Evolutionary conservation across 2,329 filamentous ascomycete genomes (phyloP), one percentile per base, ranked within the genome.

Genomic region (Periconia macrospinosa): DNA sequence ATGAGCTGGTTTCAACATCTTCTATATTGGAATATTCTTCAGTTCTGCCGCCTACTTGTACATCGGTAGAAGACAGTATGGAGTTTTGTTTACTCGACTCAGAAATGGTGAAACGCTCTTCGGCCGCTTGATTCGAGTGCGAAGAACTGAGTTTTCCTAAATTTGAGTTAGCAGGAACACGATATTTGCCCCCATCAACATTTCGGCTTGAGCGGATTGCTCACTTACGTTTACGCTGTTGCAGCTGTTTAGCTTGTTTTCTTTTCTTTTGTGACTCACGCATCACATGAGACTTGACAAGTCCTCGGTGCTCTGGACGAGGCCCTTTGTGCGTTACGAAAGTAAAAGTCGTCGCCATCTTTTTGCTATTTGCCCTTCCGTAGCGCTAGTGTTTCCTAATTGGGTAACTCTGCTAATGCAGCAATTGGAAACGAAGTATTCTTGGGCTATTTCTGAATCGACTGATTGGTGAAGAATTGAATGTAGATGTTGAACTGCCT

Each of bases 201-300:
- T 37, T 14, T 37, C 33, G 5, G 11, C 5, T 13, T 27, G 5
- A 37, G 5, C 33, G 11, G 11, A 13, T 13, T 14, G 11, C 5
- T 37, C 33, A 37, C 33, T 37, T 13, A 37, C 33, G 6, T 3
- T 50, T 41, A n/a, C 33, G 50, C 30, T 46, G 50, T 15, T 40
- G 52, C n/a, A n/a, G n/a, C 41, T 57, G 49, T 41, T 54, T 61
- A 13, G 51, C 59, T 53, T 60, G 57, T 50, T 53, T 53, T 50
- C 59, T 53, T 53, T 45, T 58, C 45, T 50, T 60, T 41, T 62
- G 59, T 3, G 53, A 56, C 42, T 62, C 59, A 33, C 59, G 49
- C 59, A 62, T 62, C 14, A 62, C 57, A 53, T 62, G 59, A 11
- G 59, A 58, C 46, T 62, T 62, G 18, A 62, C 59, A 3, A 62